Evolutionary conservation across 345 rosid genomes (phyloP).

Genomic region (Gossypium herbaceum): DNA sequence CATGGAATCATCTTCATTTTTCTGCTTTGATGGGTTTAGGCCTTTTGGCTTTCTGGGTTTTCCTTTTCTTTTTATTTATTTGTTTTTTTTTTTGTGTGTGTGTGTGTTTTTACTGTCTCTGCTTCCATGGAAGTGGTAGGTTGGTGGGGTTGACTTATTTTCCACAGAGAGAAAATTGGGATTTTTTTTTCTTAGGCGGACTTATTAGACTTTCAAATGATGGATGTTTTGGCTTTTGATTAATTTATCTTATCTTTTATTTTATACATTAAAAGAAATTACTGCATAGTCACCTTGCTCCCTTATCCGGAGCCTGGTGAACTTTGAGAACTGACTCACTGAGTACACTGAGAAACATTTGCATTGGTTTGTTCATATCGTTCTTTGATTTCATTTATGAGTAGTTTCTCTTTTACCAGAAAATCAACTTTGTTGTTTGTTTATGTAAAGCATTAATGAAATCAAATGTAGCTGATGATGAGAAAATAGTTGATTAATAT

Average conservation of each 20-base stretch:
- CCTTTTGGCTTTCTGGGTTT: constrained; percentile 28
- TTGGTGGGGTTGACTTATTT: constrained; percentile 81
- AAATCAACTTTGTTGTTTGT: neutral
- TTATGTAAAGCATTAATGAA: neutral
- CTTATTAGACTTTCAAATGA: constrained; percentile 17
- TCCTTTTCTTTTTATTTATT: constrained; percentile 1
- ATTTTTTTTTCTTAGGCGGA: constrained; percentile 19
- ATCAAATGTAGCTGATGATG: neutral
- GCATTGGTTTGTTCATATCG: neutral
- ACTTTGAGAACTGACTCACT: constrained; percentile 14
- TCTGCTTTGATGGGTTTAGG: constrained; percentile 26
- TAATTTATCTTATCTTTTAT: constrained; percentile 10
- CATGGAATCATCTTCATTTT: constrained; percentile 32
- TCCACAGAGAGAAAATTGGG: constrained; percentile 17
- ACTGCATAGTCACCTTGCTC: constrained; percentile 18
- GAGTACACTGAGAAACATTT: neutral
- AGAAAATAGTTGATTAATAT: constrained; percentile 5
- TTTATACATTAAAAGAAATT: neutral
- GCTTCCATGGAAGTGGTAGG: constrained; percentile 69
- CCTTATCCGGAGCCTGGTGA: constrained; percentile 15
- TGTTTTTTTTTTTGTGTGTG: constrained; percentile 4
- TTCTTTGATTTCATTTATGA: constrained; percentile 1
- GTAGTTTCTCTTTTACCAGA: neutral
- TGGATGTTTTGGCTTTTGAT: constrained; percentile 18
- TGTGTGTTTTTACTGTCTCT: constrained; percentile 18